phyloP scores from a whole-genome alignment of 495 filamentous ascomycete genomes.

The Hypoxylon fuscum region DNA sequence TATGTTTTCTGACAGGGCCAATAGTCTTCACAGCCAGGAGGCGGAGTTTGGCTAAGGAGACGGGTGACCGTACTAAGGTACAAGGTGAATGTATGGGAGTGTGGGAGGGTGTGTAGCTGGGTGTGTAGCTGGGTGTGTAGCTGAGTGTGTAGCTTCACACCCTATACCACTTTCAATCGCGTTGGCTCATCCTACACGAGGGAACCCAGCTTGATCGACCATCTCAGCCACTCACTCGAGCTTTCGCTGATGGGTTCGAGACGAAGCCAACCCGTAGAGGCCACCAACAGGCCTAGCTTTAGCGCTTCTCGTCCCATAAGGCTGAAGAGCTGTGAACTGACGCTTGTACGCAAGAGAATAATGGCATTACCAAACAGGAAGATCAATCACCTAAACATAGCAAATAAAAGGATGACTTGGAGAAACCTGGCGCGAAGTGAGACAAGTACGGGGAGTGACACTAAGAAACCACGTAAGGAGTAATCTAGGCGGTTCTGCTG shows the following conservation, averaged over 20 bases:
- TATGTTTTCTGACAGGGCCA: constrained; percentile 38
- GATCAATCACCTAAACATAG: too few species aligned
- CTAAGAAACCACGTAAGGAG: constrained; percentile 20
- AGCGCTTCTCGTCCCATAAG: constrained; percentile 9
- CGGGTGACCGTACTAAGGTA: constrained; percentile 36
- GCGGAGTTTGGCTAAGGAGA: constrained; percentile 42
- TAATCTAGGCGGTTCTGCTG: constrained; percentile 6
- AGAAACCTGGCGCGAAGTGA: constrained; percentile 23
- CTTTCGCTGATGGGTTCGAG: constrained; percentile 3
- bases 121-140: constrained; percentile 20
- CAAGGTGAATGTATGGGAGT: constrained; percentile 26
- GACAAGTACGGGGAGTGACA: constrained; percentile 26
- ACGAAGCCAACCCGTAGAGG: constrained; percentile 12
- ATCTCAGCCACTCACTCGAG: constrained; percentile 29
- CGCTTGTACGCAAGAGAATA: background rate
- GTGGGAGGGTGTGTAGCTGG: constrained; percentile 6
- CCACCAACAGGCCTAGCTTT: constrained; percentile 4
- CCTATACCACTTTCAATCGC: constrained; percentile 18
- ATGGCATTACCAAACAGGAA: constrained; percentile 8
- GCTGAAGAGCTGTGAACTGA: constrained; percentile 2
- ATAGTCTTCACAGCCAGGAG: constrained; percentile 39
- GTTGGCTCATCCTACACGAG: constrained; percentile 17
- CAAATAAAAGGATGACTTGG: constrained; percentile 6
- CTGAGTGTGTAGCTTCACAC: constrained; percentile 35
- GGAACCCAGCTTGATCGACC: constrained; percentile 27